Evolutionary conservation across 23 red algal species (phyloP).

Genomic region (Pyropia yezoensis): DNA sequence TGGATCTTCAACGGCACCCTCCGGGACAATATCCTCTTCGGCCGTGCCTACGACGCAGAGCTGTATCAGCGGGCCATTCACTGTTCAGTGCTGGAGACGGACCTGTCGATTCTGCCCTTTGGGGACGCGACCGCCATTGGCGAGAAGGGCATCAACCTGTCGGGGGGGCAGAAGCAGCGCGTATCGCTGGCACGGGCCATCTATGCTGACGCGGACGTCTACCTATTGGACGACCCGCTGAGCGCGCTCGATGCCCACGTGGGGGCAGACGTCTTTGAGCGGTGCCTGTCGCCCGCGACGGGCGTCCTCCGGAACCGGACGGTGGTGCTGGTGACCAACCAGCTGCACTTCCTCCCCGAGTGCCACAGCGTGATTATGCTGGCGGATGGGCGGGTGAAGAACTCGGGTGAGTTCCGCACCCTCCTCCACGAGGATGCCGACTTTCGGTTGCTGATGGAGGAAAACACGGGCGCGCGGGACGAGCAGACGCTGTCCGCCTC

Average conservation of each 20-base stretch:
- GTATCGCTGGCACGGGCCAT: conserved; percentile 81
- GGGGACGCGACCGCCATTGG: conserved; percentile 94
- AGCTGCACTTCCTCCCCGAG: conserved; percentile 71
- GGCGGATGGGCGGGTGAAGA: conserved; percentile 26
- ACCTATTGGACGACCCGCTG: conserved; percentile 90
- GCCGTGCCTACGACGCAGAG: conserved; percentile 57
- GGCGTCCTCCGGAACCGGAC: conserved; percentile 52
- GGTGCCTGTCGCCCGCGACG: conserved; percentile 35
- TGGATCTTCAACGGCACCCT: conserved; percentile 98
- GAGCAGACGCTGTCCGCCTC: conserved; percentile 8
- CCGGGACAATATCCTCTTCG: conserved; percentile 90
- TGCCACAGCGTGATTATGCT: conserved; percentile 64
- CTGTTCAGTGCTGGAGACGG: conserved; percentile 59
- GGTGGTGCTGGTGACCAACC: conserved; percentile 88
- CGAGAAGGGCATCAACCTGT: conserved; percentile 99
- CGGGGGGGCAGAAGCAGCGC: conserved; percentile 92
- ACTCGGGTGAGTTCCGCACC: conserved; percentile 18
- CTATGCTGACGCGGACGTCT: conserved; percentile 76
- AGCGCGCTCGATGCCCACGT: conserved; percentile 96
- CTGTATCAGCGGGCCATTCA: conserved; percentile 58
- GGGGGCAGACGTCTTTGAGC: conserved; percentile 72
- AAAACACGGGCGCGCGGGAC: background rate
- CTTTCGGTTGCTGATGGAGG: conserved; percentile 58
- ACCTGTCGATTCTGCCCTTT: conserved; percentile 78
- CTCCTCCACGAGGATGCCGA: conserved; percentile 21